Evolutionary conservation across 345 rosid species (phyloP).

Genomic region (Heritiera fomes): DNA sequence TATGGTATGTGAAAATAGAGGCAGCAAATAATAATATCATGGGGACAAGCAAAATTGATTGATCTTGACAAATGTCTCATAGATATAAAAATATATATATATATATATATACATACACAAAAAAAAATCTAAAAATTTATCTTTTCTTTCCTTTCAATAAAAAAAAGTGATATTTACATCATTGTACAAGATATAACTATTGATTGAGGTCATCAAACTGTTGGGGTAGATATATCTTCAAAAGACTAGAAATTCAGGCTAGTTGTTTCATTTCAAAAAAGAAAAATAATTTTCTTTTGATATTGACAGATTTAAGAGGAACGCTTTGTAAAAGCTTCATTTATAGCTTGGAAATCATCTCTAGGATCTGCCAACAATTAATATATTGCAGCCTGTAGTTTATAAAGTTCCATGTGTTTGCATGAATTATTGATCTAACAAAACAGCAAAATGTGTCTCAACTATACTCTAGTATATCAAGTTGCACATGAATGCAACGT

Average conservation of each 20-base stretch:
- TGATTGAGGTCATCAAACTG: background rate
- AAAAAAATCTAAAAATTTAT: too few species aligned
- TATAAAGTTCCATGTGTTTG: background rate
- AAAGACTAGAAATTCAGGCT: background rate
- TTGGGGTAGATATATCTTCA: background rate
- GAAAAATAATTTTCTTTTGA: too few species aligned
- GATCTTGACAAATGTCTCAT: too few species aligned
- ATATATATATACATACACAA: too few species aligned
- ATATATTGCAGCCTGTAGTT: background rate
- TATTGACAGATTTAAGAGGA: background rate
- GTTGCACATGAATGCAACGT: background rate
- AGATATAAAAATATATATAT: too few species aligned
- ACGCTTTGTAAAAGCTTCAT: background rate
- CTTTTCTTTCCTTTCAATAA: too few species aligned
- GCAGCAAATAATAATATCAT: too few species aligned
- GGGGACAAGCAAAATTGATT: too few species aligned
- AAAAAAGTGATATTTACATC: background rate
- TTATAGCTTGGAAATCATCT: background rate
- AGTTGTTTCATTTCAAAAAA: too few species aligned
- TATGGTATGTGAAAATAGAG: too few species aligned
- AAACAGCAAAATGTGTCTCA: background rate
- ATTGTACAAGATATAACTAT: background rate
- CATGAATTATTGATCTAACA: constrained; percentile 1
- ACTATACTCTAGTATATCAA: background rate
- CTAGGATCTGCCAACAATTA: background rate